Conservation (phyloP, 768 basidiomycete species). For the Pholiota microspora region DNA sequence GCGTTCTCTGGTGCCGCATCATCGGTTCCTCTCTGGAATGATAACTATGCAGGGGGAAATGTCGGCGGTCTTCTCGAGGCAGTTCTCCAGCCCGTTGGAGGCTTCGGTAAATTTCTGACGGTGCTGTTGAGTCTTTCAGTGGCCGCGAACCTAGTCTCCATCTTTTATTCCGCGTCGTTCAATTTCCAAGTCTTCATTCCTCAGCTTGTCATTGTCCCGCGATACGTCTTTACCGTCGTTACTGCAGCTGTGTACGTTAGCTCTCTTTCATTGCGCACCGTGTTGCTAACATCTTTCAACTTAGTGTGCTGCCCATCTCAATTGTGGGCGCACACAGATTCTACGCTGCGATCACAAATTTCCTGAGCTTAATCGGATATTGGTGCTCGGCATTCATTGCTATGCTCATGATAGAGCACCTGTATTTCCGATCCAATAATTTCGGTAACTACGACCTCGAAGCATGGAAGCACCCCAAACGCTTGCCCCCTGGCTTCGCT, state of each 20-base stretch:
- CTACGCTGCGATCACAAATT: conserved; percentile 65
- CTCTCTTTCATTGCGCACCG: neutral
- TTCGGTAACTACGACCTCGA: conserved; percentile 49
- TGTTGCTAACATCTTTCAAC: neutral
- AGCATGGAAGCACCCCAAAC: conserved; percentile 54
- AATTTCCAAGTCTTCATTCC: conserved; percentile 70
- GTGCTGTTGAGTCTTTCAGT: conserved; percentile 80
- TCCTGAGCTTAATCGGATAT: conserved; percentile 73
- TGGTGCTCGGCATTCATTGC: conserved; percentile 57
- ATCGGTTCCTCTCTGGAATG: conserved; percentile 55
- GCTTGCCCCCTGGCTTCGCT: conserved; percentile 67
- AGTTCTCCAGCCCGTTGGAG: conserved; percentile 65
- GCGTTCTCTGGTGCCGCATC: conserved; percentile 58
- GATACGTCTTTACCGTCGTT: conserved; percentile 72
- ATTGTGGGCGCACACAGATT: conserved; percentile 74
- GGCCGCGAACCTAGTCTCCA: conserved; percentile 74
- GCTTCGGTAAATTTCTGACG: conserved; percentile 75
- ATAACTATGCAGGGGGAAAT: conserved; percentile 51
- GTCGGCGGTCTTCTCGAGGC: conserved; percentile 73
- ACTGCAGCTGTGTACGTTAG: conserved; percentile 60
- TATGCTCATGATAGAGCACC: conserved; percentile 65
- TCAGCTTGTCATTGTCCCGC: conserved; percentile 54
- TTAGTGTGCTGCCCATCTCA: conserved; percentile 58
- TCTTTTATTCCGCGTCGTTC: conserved; percentile 76
- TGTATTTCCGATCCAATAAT: conserved; percentile 55